These are phyloP conservation scores for Gastrodia elata DNA, from an alignment of 106 monocot genomes.

Conservation along the genomic window DNA sequence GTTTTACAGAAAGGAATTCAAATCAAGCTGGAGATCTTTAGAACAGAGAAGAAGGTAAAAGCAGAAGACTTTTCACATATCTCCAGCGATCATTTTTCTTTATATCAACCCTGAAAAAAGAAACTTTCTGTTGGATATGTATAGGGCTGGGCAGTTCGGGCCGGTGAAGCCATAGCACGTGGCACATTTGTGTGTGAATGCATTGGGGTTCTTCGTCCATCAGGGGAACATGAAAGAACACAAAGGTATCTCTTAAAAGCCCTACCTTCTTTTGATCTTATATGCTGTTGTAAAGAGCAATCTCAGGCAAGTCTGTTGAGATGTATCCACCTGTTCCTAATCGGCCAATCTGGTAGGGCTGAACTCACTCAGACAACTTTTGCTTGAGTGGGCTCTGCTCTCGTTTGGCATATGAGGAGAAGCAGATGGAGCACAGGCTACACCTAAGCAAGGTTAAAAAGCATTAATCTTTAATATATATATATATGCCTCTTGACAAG, in stretches of 20 bases:
- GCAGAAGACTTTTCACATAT: background rate
- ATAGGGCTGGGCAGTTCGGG: conserved; percentile 89
- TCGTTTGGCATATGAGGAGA: too few relatives aligned
- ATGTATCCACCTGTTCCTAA: conserved; percentile 20
- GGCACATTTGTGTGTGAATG: conserved; percentile 93
- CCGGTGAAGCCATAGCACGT: conserved; percentile 58
- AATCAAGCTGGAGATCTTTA: conserved; percentile 85
- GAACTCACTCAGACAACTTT: too few relatives aligned
- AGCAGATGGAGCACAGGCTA: too few relatives aligned
- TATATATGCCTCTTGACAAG: too few relatives aligned
- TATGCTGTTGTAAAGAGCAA: background rate
- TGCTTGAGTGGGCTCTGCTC: too few relatives aligned
- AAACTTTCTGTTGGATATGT: background rate
- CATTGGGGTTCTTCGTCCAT: conserved; percentile 53
- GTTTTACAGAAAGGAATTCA: conserved; percentile 82
- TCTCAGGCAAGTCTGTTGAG: background rate
- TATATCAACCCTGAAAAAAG: background rate
- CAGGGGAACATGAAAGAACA: conserved; percentile 27
- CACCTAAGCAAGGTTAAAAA: too few relatives aligned
- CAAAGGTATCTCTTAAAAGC: conserved; percentile 45
- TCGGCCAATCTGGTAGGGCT: too few relatives aligned
- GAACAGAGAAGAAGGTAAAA: conserved; percentile 70
- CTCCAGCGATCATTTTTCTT: background rate
- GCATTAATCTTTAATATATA: too few relatives aligned
- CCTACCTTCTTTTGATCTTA: background rate